Conservation (phyloP, 2,329 filamentous ascomycete species). For the Colletotrichum brevisporum region DNA sequence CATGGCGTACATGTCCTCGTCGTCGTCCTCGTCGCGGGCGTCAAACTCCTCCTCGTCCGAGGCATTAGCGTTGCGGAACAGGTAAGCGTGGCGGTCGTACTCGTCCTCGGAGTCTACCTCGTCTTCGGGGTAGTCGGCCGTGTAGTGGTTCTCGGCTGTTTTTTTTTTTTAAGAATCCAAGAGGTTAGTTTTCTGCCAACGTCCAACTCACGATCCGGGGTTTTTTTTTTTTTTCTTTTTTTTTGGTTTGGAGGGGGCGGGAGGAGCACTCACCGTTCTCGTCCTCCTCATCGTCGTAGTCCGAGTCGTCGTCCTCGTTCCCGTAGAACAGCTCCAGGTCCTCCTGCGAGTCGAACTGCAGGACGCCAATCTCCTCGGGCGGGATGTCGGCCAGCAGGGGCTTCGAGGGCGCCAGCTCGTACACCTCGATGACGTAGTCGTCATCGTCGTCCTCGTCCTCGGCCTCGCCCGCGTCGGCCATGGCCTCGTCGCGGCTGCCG, state of each 20-base stretch:
- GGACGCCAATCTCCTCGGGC: slow-evolving; percentile 66
- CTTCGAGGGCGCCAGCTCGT: slow-evolving; percentile 71
- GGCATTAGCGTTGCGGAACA: slow-evolving; percentile 66
- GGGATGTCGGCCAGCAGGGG: slow-evolving; percentile 62
- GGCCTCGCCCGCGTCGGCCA: slow-evolving; percentile 58
- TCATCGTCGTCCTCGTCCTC: slow-evolving; percentile 59
- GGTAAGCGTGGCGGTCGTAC: slow-evolving; percentile 67
- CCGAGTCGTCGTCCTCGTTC: slow-evolving; percentile 72
- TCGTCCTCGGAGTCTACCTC: slow-evolving; percentile 78
- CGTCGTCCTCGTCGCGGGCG: slow-evolving; percentile 54
- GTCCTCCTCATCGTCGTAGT: slow-evolving; percentile 75
- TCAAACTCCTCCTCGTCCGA: slow-evolving; percentile 70
- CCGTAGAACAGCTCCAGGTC: slow-evolving; percentile 73
- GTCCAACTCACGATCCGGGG: not conserved
- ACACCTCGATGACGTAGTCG: slow-evolving; percentile 76
- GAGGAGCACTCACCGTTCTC: slow-evolving; percentile 69
- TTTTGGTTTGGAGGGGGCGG: too few species aligned
- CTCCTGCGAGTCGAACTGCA: slow-evolving; percentile 71
- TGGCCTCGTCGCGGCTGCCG: slow-evolving; percentile 51
- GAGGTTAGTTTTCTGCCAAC: too few species aligned
- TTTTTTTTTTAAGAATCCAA: too few species aligned
- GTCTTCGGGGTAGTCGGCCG: slow-evolving; percentile 85
- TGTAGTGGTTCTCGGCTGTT: slow-evolving; percentile 84
- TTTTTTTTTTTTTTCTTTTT: too few species aligned
- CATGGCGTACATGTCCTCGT: slow-evolving; percentile 51